phyloP scores from a whole-genome alignment of 2,329 filamentous ascomycete genomes.

The Penicillium sp. region DNA sequence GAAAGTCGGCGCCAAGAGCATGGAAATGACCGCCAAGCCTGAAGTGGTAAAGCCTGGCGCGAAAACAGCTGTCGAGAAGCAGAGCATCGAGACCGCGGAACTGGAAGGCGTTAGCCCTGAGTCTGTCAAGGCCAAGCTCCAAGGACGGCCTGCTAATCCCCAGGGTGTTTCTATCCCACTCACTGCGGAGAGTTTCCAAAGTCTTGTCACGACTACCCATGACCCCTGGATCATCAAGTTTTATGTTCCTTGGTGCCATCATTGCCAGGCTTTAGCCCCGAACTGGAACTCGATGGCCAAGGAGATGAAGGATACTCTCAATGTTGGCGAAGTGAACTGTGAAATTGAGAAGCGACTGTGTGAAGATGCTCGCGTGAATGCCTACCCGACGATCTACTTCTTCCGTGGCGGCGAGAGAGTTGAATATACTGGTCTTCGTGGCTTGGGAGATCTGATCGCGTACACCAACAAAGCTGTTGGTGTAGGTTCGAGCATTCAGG shows the following conservation, averaged over 20 bases:
- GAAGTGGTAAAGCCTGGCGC: constrained; percentile 43
- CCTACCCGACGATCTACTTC: constrained; percentile 87
- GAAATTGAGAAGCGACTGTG: constrained; percentile 83
- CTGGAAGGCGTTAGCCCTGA: constrained; percentile 45
- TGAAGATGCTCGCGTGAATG: constrained; percentile 78
- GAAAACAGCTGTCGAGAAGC: constrained; percentile 41
- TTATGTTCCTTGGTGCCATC: constrained; percentile 94
- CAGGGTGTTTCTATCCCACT: constrained; percentile 73
- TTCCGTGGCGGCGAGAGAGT: constrained; percentile 89
- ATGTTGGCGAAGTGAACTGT: constrained; percentile 95
- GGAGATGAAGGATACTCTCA: constrained; percentile 85
- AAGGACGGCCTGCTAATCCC: constrained; percentile 65
- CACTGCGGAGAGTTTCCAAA: constrained; percentile 82
- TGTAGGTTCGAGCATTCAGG: constrained; percentile 70
- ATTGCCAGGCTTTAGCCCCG: constrained; percentile 89
- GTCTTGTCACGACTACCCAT: constrained; percentile 77
- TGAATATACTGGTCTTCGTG: constrained; percentile 89
- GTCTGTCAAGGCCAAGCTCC: constrained; percentile 50
- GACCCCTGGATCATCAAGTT: constrained; percentile 99
- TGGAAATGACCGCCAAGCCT: constrained; percentile 45
- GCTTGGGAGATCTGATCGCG: constrained; percentile 82
- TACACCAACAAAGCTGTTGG: constrained; percentile 87
- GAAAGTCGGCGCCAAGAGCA: constrained; percentile 61
- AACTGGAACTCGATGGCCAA: constrained; percentile 88
- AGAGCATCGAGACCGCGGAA: constrained; percentile 25